Conservation (phyloP, 768 basidiomycete species). For the Pleurotus pulmonarius region DNA sequence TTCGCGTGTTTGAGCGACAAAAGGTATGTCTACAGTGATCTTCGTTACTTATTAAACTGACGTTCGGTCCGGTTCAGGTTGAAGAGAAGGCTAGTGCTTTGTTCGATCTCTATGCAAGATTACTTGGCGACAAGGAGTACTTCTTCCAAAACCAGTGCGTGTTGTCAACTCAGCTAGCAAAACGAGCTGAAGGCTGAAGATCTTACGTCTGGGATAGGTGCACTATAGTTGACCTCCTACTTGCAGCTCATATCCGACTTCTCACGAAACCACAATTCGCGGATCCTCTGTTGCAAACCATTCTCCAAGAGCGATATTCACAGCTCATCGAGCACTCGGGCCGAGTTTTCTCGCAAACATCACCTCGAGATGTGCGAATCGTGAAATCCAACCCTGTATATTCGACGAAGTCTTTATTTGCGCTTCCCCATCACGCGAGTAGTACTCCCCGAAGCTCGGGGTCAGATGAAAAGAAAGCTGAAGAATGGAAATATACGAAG, state of each 20-base stretch:
- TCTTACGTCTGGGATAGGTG: conserved; percentile 33
- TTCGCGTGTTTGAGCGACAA: conserved; percentile 59
- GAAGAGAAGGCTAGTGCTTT: conserved; percentile 52
- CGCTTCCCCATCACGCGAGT: conserved; percentile 17
- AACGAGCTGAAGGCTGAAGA: not conserved
- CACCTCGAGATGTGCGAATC: conserved; percentile 16
- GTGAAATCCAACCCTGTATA: conserved; percentile 14
- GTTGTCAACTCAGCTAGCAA: too few species aligned
- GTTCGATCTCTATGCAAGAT: conserved; percentile 55
- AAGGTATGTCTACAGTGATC: conserved; percentile 39
- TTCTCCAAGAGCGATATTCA: conserved; percentile 55
- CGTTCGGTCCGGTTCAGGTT: conserved; percentile 34
- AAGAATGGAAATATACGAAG: conserved; percentile 45
- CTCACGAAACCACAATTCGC: conserved; percentile 57
- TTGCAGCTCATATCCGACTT: conserved; percentile 68
- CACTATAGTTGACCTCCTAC: conserved; percentile 57
- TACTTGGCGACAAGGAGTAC: conserved; percentile 48
- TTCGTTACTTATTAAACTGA: not conserved
- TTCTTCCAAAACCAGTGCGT: conserved; percentile 48
- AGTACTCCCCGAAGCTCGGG: conserved; percentile 7
- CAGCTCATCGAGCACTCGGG: conserved; percentile 55
- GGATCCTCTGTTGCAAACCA: conserved; percentile 51
- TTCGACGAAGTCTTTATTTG: conserved; percentile 37
- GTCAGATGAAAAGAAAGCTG: conserved; percentile 19
- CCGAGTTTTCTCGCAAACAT: conserved; percentile 34